These are phyloP conservation scores for Anethum foeniculum DNA, from an alignment of 140 eudicot genomes.

Conservation along the genomic window DNA sequence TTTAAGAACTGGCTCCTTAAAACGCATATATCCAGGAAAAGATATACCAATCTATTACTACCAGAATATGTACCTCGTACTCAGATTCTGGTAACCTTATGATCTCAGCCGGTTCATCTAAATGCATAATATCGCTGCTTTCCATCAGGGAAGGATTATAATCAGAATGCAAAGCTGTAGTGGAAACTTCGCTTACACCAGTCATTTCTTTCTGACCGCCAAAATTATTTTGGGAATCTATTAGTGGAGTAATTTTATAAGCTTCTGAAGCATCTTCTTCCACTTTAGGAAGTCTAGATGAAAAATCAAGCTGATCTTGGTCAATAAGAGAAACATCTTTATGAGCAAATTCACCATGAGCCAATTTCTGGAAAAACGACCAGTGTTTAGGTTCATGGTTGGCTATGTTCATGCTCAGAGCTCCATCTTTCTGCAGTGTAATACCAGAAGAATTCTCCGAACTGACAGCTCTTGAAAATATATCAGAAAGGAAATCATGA, in stretches of 20 bases:
- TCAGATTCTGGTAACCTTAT: conserved; percentile 45
- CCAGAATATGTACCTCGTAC: conserved; percentile 40
- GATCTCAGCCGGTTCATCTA: conserved; percentile 41
- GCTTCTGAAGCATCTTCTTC: conserved; percentile 39
- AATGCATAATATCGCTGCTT: conserved; percentile 43
- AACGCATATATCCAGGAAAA: not conserved
- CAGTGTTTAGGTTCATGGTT: conserved; percentile 87
- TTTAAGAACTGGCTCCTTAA: conserved; percentile 3
- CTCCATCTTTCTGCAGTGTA: conserved; percentile 60
- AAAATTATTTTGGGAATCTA: conserved; percentile 24
- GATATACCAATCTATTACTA: not conserved
- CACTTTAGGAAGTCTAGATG: conserved; percentile 45
- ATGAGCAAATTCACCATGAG: conserved; percentile 53
- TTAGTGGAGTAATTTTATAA: conserved; percentile 34
- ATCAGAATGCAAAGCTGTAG: conserved; percentile 30
- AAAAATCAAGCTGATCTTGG: conserved; percentile 55
- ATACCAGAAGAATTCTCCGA: conserved; percentile 55
- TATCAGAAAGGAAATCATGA: conserved; percentile 75
- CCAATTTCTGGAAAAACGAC: conserved; percentile 87
- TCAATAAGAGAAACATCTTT: conserved; percentile 81
- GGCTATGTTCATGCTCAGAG: conserved; percentile 69
- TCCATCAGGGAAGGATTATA: conserved; percentile 38
- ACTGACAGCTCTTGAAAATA: conserved; percentile 62
- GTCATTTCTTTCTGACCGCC: conserved; percentile 30
- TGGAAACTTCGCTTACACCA: conserved; percentile 19